phyloP scores from a whole-genome alignment of 441 rosid species.

The Brassica balearica region DNA sequence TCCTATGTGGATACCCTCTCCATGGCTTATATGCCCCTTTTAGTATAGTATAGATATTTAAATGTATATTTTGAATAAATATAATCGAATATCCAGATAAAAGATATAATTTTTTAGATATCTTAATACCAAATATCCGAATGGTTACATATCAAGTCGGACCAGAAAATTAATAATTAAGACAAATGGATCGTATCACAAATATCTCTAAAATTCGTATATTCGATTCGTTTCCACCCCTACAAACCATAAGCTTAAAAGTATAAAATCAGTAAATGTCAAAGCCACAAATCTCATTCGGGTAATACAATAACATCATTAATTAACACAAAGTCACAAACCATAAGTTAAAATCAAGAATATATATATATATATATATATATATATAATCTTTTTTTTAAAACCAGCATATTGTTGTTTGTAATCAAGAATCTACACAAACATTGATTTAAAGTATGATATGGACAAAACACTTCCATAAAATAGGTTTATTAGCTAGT shows the following conservation, averaged over 20 bases:
- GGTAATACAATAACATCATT: background rate
- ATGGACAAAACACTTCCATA: background rate
- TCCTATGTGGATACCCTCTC: too few species aligned
- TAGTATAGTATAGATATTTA: too few species aligned
- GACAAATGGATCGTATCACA: background rate
- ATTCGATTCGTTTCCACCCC: background rate
- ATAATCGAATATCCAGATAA: too few species aligned
- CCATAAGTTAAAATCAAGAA: background rate
- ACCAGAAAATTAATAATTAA: too few species aligned
- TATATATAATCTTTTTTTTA: too few species aligned
- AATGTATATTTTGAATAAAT: too few species aligned
- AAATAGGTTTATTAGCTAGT: background rate
- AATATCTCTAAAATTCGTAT: too few species aligned
- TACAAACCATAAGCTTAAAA: background rate
- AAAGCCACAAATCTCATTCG: background rate
- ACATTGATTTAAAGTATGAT: background rate
- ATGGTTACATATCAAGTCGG: background rate
- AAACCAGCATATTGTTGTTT: background rate
- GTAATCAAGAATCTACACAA: background rate
- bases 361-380: too few species aligned
- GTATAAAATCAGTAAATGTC: background rate
- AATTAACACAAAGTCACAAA: background rate
- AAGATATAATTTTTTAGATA: background rate
- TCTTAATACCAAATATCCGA: background rate
- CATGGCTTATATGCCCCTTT: too few species aligned